phyloP scores from a whole-genome alignment of 2,329 filamentous ascomycete species.

The Kalmusia sp. region DNA sequence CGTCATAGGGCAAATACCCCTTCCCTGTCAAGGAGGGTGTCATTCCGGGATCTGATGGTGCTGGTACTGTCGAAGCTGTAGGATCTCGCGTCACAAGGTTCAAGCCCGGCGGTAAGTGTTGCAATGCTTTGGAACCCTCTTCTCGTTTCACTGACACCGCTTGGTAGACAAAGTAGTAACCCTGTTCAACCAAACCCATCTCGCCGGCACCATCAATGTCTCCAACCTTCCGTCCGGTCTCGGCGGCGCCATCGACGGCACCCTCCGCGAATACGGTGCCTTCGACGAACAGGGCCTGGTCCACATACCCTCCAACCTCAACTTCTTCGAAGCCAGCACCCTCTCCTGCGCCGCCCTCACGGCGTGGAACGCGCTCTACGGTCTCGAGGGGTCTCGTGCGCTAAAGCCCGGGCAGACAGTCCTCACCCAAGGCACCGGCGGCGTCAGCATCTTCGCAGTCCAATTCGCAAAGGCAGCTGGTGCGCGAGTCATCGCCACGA shows the following conservation, averaged over 20 bases:
- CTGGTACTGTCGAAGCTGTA: constrained; percentile 59
- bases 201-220: constrained; percentile 56
- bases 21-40: constrained; percentile 51
- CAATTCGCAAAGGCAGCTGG: constrained; percentile 62
- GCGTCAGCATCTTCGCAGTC: constrained; percentile 71
- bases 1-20: constrained; percentile 50
- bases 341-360: constrained; percentile 54
- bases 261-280: constrained; percentile 70
- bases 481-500: constrained; percentile 65
- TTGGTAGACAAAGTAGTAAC: constrained; percentile 63
- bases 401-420: constrained; percentile 56
- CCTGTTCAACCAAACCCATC: constrained; percentile 68
- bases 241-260: constrained; percentile 72
- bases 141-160: neutral
- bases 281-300: constrained; percentile 74
- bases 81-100: constrained; percentile 64
- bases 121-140: neutral
- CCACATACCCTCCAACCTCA: constrained; percentile 63
- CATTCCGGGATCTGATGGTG: constrained; percentile 59
- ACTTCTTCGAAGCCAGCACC: constrained; percentile 55
- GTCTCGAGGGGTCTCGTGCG: constrained; percentile 49
- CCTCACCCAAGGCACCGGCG: constrained; percentile 74
- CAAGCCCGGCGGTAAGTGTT: constrained; percentile 53
- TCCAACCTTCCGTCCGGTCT: constrained; percentile 61
- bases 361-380: constrained; percentile 63